Conservation (phyloP, 192 early-diverging fungal genomes). For the Radiomyces spectabilis region DNA sequence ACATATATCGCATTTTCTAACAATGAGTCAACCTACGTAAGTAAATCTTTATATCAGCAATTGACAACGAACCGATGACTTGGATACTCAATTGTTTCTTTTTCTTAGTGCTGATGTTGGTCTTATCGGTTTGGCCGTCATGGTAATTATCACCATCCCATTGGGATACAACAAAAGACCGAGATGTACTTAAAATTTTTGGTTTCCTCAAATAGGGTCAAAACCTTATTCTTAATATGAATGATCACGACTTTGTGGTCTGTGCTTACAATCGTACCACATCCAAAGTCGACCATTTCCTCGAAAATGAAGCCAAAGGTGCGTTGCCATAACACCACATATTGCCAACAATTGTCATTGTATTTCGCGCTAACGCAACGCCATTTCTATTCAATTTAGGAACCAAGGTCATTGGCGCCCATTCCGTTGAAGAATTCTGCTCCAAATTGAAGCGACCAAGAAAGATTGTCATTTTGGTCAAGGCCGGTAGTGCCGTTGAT, state of each 20-base stretch:
- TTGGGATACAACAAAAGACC: too few relatives aligned
- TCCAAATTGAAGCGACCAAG: slow-evolving; percentile 89
- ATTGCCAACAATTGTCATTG: too few relatives aligned
- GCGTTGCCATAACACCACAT: too few relatives aligned
- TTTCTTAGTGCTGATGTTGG: slow-evolving; percentile 78
- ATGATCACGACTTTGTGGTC: slow-evolving; percentile 92
- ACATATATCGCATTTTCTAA: too few relatives aligned
- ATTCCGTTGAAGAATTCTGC: slow-evolving; percentile 91
- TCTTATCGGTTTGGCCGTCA: slow-evolving; percentile 95
- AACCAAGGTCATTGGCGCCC: slow-evolving; percentile 90
- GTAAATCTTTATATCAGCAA: too few relatives aligned
- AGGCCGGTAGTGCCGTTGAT: slow-evolving; percentile 92
- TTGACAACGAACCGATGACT: too few relatives aligned
- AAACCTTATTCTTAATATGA: slow-evolving; percentile 98
- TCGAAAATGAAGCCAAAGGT: slow-evolving; percentile 97
- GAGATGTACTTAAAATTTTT: too few relatives aligned
- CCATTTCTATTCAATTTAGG: slow-evolving; percentile 51
- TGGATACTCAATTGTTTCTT: too few relatives aligned
- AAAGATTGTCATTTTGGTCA: slow-evolving; percentile 98
- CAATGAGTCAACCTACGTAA: too few relatives aligned
- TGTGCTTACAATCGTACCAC: slow-evolving; percentile 96
- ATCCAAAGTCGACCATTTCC: slow-evolving; percentile 90
- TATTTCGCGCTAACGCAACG: too few relatives aligned
- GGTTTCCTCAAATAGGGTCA: too few relatives aligned
- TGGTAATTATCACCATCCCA: too few relatives aligned